Conservation (phyloP, 2,329 filamentous ascomycete species). For the Penicillium glabrum region DNA sequence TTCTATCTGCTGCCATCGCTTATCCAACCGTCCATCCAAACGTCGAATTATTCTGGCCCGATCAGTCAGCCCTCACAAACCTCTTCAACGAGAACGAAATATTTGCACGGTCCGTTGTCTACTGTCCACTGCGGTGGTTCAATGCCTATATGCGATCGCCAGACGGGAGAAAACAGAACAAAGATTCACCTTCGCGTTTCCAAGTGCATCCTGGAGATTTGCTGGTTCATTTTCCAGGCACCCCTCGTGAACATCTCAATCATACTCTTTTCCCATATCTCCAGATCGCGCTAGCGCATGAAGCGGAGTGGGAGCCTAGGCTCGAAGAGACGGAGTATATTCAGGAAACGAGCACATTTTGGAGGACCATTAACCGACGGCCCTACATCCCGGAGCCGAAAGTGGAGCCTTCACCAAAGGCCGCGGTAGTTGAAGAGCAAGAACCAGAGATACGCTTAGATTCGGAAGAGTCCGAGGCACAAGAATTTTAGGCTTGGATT, state of each 20-base stretch:
- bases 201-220: constrained; percentile 21
- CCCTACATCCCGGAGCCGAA: not conserved
- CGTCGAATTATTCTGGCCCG: constrained; percentile 18
- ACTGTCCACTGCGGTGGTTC: constrained; percentile 19
- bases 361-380: not conserved
- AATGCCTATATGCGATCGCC: constrained; percentile 30
- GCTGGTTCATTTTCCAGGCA: constrained; percentile 32
- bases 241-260: not conserved
- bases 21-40: constrained; percentile 25
- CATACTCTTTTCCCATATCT: not conserved
- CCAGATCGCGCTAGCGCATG: not conserved
- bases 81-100: constrained; percentile 21
- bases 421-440: not conserved
- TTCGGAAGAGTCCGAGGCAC: not conserved
- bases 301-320: not conserved
- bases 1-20: constrained; percentile 29
- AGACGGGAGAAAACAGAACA: not conserved
- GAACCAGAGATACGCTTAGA: not conserved
- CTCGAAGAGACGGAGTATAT: not conserved
- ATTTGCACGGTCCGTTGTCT: not conserved
- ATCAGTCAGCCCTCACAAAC: constrained; percentile 24
- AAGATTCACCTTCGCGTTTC: not conserved
- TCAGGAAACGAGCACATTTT: not conserved
- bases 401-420: not conserved
- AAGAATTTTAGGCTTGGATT: not conserved